Evolutionary conservation across 768 basidiomycete genomes (phyloP).

Genomic region (Pleurotus sapidus): DNA sequence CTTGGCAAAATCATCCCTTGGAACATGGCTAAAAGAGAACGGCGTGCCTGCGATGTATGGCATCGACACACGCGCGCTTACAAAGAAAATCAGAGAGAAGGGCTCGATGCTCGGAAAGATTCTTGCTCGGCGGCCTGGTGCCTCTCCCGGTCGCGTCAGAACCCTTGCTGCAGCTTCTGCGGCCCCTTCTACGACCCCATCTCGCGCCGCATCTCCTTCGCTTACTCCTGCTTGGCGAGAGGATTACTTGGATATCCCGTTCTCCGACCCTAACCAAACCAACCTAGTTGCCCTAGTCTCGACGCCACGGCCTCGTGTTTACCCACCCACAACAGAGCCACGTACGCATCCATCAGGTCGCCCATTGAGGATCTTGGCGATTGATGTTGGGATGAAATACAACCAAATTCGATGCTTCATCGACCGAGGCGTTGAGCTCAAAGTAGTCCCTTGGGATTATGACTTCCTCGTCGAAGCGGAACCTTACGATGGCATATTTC

Average conservation of each 20-base stretch:
- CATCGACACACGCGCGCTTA: constrained; percentile 93
- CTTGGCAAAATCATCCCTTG: constrained; percentile 84
- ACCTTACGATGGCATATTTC: constrained; percentile 90
- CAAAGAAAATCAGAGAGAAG: constrained; percentile 93
- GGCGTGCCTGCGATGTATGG: constrained; percentile 93
- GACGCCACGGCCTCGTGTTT: constrained; percentile 61
- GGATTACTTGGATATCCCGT: constrained; percentile 79
- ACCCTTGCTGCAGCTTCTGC: constrained; percentile 23
- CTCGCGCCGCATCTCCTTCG: constrained; percentile 53
- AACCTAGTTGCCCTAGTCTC: constrained; percentile 95
- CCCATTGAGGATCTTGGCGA: constrained; percentile 77
- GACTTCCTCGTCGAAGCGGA: constrained; percentile 79
- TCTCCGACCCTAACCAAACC: constrained; percentile 81
- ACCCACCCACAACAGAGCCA: constrained; percentile 54
- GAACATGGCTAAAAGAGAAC: constrained; percentile 93
- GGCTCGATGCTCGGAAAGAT: constrained; percentile 90
- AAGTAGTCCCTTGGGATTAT: constrained; percentile 97
- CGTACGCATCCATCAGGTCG: constrained; percentile 78
- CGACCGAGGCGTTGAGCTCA: constrained; percentile 88
- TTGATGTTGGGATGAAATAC: constrained; percentile 99
- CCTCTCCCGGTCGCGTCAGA: constrained; percentile 30
- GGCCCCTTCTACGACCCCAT: constrained; percentile 34
- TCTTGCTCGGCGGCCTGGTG: constrained; percentile 57
- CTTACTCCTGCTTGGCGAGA: constrained; percentile 69
- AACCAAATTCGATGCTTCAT: constrained; percentile 98